Percentiles rank a stretch among this genome's conserved stretches.
phyloP scores from a whole-genome alignment of 352 stramenopile species.

The Pythium brassicae region DNA sequence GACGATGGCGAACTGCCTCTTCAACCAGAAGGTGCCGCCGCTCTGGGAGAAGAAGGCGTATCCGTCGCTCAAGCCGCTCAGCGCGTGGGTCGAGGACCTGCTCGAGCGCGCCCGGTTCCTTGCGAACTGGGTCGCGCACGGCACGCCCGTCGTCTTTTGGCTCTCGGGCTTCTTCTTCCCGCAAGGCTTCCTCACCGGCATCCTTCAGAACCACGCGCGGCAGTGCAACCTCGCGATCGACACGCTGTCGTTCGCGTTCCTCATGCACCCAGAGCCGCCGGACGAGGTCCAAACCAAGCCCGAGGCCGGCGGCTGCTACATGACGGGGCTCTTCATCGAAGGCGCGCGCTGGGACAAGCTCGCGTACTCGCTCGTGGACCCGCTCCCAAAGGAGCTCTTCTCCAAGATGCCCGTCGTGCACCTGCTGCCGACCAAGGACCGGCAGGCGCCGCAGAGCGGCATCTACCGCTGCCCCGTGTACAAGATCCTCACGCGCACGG shows the following conservation, averaged over 20 bases:
- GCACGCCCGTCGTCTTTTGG: constrained; percentile 66
- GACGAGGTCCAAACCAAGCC: constrained; percentile 28
- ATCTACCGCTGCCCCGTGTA: constrained; percentile 95
- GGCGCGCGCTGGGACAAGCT: constrained; percentile 86
- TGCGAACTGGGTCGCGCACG: constrained; percentile 29
- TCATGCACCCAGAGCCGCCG: constrained; percentile 58
- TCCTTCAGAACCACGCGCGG: constrained; percentile 63
- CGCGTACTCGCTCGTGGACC: constrained; percentile 77
- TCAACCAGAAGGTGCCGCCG: constrained; percentile 84
- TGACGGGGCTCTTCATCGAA: constrained; percentile 89
- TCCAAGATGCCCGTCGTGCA: constrained; percentile 89
- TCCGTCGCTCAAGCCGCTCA: constrained; percentile 87
- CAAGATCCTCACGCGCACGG: constrained; percentile 92
- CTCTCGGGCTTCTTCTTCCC: constrained; percentile 94
- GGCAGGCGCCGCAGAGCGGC: constrained; percentile 62
- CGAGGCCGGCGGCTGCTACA: constrained; percentile 81
- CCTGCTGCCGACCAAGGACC: constrained; percentile 79
- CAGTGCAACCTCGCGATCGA: constrained; percentile 78
- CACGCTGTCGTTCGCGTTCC: constrained; percentile 75
- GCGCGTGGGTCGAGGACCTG: constrained; percentile 86
- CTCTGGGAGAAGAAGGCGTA: constrained; percentile 90
- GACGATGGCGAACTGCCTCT: constrained; percentile 80
- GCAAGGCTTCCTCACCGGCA: constrained; percentile 77
- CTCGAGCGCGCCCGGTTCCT: constrained; percentile 73
- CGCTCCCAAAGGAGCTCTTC: constrained; percentile 90